These are phyloP conservation scores for Diaporthe sp. DNA, from an alignment of 2,329 filamentous ascomycete genomes.

Conservation along the genomic window DNA sequence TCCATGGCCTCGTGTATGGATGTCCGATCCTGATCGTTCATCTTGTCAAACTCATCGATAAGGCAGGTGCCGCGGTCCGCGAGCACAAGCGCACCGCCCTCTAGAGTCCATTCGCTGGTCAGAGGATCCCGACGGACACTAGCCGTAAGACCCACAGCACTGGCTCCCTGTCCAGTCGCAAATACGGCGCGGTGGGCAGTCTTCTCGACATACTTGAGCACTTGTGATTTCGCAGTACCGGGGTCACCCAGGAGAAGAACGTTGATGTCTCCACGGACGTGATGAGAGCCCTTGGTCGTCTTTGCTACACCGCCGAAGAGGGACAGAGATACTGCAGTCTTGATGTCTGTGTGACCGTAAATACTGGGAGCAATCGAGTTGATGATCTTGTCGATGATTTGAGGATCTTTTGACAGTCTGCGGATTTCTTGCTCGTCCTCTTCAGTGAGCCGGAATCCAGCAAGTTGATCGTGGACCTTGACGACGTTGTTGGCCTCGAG, in stretches of 20 bases:
- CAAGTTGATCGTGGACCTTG: constrained; percentile 97
- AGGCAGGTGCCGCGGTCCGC: constrained; percentile 95
- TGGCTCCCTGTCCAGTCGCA: constrained; percentile 96
- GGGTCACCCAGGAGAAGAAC: constrained; percentile 96
- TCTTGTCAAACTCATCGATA: constrained; percentile 99
- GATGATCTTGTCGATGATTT: constrained; percentile 93
- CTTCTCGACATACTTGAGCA: constrained; percentile 98
- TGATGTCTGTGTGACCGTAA: constrained; percentile 96
- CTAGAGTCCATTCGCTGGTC: constrained; percentile 96
- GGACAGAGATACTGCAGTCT: constrained; percentile 94
- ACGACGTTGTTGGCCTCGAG: constrained; percentile 97
- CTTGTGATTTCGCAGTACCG: constrained; percentile 97
- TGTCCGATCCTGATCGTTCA: constrained; percentile 98
- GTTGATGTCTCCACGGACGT: constrained; percentile 97
- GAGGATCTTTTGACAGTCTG: constrained; percentile 86
- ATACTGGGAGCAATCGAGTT: constrained; percentile 96
- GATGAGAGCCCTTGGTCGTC: constrained; percentile 87
- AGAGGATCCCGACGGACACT: constrained; percentile 95
- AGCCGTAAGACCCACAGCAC: constrained; percentile 96
- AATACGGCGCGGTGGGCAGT: constrained; percentile 97
- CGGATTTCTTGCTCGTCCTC: constrained; percentile 95
- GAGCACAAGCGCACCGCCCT: constrained; percentile 94
- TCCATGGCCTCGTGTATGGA: constrained; percentile 99
- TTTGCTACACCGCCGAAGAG: constrained; percentile 97
- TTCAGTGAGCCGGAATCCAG: constrained; percentile 94